A percentile compares a stretch with the other conserved stretches of the same genome.
These are phyloP conservation scores for Exserohilum rostratum DNA, from an alignment of 2,329 filamentous ascomycete genomes.

Conservation along the genomic window DNA sequence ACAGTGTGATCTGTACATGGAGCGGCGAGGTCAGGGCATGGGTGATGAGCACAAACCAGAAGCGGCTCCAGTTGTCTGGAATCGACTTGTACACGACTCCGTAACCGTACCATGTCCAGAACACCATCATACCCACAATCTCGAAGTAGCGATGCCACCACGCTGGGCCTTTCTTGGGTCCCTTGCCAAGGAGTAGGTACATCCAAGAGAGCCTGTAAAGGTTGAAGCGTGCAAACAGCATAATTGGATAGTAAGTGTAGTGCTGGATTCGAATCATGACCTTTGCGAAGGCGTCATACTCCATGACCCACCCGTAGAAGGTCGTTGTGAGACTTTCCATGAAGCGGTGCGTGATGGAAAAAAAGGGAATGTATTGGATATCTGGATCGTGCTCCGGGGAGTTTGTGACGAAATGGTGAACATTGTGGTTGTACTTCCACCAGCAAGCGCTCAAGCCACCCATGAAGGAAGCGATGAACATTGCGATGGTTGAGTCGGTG, in stretches of 20 bases:
- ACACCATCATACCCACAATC: constrained; percentile 66
- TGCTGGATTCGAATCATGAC: constrained; percentile 66
- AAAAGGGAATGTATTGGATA: constrained; percentile 76
- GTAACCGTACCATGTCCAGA: constrained; percentile 73
- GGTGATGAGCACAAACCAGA: constrained; percentile 67
- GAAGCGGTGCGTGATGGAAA: constrained; percentile 70
- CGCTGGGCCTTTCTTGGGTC: constrained; percentile 64
- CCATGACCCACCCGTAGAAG: constrained; percentile 70
- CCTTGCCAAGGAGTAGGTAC: constrained; percentile 64
- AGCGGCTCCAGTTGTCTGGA: constrained; percentile 62
- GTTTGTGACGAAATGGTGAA: constrained; percentile 96
- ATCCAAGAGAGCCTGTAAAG: constrained; percentile 71
- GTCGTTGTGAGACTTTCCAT: constrained; percentile 67
- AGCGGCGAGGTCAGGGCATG: constrained; percentile 71
- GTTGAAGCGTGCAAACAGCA: constrained; percentile 73
- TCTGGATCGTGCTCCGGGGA: constrained; percentile 94
- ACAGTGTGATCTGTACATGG: constrained; percentile 74
- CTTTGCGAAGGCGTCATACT: constrained; percentile 67
- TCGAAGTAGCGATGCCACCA: constrained; percentile 73
- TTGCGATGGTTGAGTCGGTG: constrained; percentile 82
- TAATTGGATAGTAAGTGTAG: constrained; percentile 72
- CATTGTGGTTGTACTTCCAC: constrained; percentile 98
- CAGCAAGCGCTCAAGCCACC: constrained; percentile 90
- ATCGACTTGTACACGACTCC: constrained; percentile 66
- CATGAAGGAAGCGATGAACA: constrained; percentile 86